A percentile compares a stretch with the other conserved stretches of the same genome.
phyloP scores from a whole-genome alignment of 352 stramenopile species.

The Phytophthora pluvialis region DNA sequence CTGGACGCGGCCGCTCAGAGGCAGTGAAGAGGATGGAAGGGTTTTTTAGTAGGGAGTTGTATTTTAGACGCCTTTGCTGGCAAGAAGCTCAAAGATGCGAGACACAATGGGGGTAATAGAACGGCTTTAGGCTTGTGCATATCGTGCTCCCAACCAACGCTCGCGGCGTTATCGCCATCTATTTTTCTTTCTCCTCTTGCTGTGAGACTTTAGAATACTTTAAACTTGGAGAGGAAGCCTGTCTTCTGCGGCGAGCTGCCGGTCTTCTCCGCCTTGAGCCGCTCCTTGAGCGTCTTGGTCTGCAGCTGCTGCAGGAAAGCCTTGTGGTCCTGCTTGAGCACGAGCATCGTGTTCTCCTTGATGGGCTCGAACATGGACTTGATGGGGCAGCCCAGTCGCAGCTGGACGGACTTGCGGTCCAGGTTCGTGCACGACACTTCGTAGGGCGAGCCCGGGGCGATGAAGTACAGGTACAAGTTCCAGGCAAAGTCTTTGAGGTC shows the following conservation, averaged over 20 bases:
- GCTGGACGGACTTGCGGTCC: slow-evolving; percentile 82
- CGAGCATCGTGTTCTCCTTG: slow-evolving; percentile 87
- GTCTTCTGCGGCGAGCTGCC: slow-evolving; percentile 47
- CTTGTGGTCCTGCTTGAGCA: slow-evolving; percentile 88
- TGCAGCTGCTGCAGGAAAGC: slow-evolving; percentile 74
- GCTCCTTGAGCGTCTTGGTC: slow-evolving; percentile 78
- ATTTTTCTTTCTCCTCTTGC: slow-evolving; percentile 2
- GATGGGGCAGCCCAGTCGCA: slow-evolving; percentile 78
- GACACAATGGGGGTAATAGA: slow-evolving; percentile 18
- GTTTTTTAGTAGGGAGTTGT: slow-evolving; percentile 5
- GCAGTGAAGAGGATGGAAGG: slow-evolving; percentile 11
- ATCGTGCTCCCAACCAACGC: slow-evolving; percentile 4
- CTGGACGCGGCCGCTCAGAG: slow-evolving; percentile 28
- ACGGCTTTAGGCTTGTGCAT: slow-evolving; percentile 28
- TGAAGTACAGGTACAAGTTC: slow-evolving; percentile 86
- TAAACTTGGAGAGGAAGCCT: slow-evolving; percentile 80
- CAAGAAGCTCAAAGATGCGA: background rate
- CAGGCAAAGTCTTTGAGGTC: slow-evolving; percentile 85
- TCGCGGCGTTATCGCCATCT: slow-evolving; percentile 8
- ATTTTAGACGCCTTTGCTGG: slow-evolving; percentile 30
- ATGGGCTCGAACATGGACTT: slow-evolving; percentile 88
- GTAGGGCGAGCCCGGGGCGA: slow-evolving; percentile 72
- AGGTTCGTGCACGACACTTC: slow-evolving; percentile 87
- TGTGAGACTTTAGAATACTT: slow-evolving; percentile 48
- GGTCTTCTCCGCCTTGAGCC: slow-evolving; percentile 67